Percentiles rank a stretch among this genome's conserved stretches.
Evolutionary conservation across 352 stramenopile genomes (phyloP).

Genomic region (Globisporangium ultimum): DNA sequence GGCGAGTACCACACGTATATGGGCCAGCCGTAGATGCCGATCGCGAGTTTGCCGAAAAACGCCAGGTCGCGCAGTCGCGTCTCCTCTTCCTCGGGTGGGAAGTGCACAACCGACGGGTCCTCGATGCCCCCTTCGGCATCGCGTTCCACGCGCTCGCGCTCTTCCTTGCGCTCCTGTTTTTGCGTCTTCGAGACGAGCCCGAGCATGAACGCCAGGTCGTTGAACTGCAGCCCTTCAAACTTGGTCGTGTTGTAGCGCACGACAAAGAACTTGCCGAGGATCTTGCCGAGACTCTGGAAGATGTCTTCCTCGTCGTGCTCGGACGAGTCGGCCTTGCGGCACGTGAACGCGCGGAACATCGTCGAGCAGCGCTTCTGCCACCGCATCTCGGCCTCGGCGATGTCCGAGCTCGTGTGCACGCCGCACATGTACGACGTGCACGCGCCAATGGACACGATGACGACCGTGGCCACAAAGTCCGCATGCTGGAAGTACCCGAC

Average conservation of each 20-base stretch:
- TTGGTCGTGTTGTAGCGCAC: slow-evolving; percentile 61
- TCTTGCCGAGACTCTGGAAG: slow-evolving; percentile 57
- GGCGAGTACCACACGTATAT: slow-evolving; percentile 78
- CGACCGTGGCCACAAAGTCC: slow-evolving; percentile 59
- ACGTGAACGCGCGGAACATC: slow-evolving; percentile 61
- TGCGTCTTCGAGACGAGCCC: slow-evolving; percentile 60
- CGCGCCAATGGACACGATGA: slow-evolving; percentile 28
- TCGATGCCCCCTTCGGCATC: slow-evolving; percentile 18
- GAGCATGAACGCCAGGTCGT: slow-evolving; percentile 69
- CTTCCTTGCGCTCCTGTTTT: slow-evolving; percentile 40
- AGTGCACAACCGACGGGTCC: slow-evolving; percentile 24
- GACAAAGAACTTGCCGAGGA: slow-evolving; percentile 75
- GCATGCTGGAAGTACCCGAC: slow-evolving; percentile 68
- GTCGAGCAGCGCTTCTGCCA: slow-evolving; percentile 64
- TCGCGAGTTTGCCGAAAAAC: slow-evolving; percentile 63
- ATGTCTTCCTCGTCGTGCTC: slow-evolving; percentile 54
- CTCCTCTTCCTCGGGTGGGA: slow-evolving; percentile 39
- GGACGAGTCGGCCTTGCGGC: slow-evolving; percentile 23
- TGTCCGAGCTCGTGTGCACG: slow-evolving; percentile 52
- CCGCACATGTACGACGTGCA: slow-evolving; percentile 70
- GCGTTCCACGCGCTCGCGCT: slow-evolving; percentile 22
- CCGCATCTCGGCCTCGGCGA: slow-evolving; percentile 51
- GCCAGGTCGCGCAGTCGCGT: slow-evolving; percentile 44
- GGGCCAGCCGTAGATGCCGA: slow-evolving; percentile 80
- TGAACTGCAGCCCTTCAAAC: slow-evolving; percentile 68